phyloP scores from a whole-genome alignment of 2,329 filamentous ascomycete genomes.

The Zymoseptoria pseudotritici region DNA sequence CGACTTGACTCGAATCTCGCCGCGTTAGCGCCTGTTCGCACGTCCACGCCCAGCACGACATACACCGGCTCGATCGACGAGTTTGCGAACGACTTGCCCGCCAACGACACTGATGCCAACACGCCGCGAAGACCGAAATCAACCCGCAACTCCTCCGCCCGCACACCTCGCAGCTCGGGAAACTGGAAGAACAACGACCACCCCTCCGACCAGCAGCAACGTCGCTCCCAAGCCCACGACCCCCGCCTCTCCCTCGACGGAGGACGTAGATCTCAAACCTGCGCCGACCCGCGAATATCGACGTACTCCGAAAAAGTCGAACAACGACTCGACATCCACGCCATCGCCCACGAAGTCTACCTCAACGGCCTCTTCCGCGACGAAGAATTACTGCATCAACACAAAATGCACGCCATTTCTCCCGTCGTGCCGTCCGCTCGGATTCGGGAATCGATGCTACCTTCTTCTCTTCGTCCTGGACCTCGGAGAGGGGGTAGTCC shows the following conservation, averaged over 20 bases:
- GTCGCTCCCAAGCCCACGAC: not conserved
- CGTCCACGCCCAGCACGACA: conserved; percentile 16
- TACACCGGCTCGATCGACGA: conserved; percentile 26
- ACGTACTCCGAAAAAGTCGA: conserved; percentile 19
- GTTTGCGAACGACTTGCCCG: conserved; percentile 10
- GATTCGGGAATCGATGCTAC: conserved; percentile 17
- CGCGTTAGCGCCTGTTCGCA: not conserved
- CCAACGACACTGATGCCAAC: conserved; percentile 7
- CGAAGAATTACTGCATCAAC: conserved; percentile 18
- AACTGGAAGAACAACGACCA: conserved; percentile 1
- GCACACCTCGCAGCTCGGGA: conserved; percentile 9
- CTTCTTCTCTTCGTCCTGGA: conserved; percentile 14
- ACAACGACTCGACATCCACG: conserved; percentile 26
- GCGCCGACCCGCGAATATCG: conserved; percentile 3
- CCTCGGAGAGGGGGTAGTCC: conserved; percentile 14
- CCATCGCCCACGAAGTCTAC: conserved; percentile 28
- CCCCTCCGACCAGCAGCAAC: not conserved
- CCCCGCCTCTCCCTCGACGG: not conserved
- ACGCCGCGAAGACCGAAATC: conserved; percentile 13
- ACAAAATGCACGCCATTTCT: not conserved
- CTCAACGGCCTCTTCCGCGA: conserved; percentile 27
- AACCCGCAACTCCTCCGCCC: conserved; percentile 9
- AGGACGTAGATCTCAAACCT: not conserved
- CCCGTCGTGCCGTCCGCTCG: conserved; percentile 6
- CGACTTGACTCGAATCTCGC: conserved; percentile 16